phyloP scores from a whole-genome alignment of 768 basidiomycete genomes.

The Mycena pura region DNA sequence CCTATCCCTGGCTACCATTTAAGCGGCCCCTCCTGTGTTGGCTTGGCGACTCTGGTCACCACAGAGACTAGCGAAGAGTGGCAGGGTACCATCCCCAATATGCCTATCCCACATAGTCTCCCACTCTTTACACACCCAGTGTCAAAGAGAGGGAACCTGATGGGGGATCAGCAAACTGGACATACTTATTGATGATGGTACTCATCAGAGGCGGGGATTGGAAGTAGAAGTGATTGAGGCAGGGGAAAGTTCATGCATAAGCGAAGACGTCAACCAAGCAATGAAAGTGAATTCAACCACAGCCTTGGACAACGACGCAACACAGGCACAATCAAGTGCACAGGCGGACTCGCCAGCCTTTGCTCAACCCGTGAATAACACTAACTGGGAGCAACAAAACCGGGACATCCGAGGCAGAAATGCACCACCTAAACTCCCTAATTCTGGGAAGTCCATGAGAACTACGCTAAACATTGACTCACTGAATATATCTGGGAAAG shows the following conservation, averaged over 20 bases:
- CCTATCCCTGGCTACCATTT: conserved; percentile 8
- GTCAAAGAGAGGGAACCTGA: too few species aligned
- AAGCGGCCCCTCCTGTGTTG: conserved; percentile 3
- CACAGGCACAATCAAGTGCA: not conserved
- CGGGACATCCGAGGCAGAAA: not conserved
- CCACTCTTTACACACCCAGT: too few species aligned
- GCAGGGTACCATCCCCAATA: conserved; percentile 10
- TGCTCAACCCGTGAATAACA: not conserved
- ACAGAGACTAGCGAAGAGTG: conserved; percentile 4
- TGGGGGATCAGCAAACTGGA: too few species aligned
- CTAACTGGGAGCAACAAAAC: not conserved
- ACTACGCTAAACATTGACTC: conserved; percentile 11
- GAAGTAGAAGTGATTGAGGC: too few species aligned
- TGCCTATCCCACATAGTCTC: too few species aligned
- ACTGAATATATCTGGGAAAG: conserved; percentile 27
- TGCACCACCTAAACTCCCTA: not conserved
- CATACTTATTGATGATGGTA: too few species aligned
- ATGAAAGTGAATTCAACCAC: too few species aligned
- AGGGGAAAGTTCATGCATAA: too few species aligned
- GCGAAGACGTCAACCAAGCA: too few species aligned
- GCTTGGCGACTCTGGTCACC: conserved; percentile 1
- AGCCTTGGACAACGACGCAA: too few species aligned
- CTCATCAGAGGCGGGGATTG: too few species aligned
- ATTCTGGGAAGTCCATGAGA: conserved; percentile 7
- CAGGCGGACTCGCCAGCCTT: too few species aligned